Evolutionary conservation across 1,284 basidiomycete genomes (phyloP).

Genomic region (Psilocybe mexicana): DNA sequence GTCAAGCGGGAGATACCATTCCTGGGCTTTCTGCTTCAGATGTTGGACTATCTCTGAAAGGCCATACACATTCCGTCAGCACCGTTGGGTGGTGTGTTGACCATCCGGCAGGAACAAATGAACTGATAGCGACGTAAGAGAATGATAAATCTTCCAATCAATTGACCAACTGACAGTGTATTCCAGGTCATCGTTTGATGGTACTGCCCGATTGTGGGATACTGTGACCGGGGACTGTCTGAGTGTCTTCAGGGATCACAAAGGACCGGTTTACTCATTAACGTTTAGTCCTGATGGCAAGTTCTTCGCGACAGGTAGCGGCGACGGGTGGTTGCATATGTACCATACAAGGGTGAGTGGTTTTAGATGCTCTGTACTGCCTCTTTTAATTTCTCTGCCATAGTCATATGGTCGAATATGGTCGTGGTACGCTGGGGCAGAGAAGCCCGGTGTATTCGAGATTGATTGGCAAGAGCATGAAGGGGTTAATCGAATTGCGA

Average conservation of each 20-base stretch:
- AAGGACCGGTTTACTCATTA: slow-evolving; percentile 64
- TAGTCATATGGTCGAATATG: slow-evolving; percentile 50
- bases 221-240: slow-evolving; percentile 72
- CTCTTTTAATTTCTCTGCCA: not conserved
- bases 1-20: slow-evolving; percentile 35
- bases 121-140: slow-evolving; percentile 71
- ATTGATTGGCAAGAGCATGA: slow-evolving; percentile 59
- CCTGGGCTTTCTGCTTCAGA: slow-evolving; percentile 39
- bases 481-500: slow-evolving; percentile 53
- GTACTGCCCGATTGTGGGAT: slow-evolving; percentile 77
- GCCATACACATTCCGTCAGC: slow-evolving; percentile 69
- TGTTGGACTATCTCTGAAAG: slow-evolving; percentile 50
- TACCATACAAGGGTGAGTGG: slow-evolving; percentile 50
- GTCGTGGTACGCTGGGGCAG: slow-evolving; percentile 56
- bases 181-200: slow-evolving; percentile 73
- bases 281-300: slow-evolving; percentile 67
- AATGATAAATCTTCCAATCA: slow-evolving; percentile 2
- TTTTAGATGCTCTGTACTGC: not conserved
- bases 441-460: slow-evolving; percentile 61
- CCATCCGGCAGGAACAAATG: slow-evolving; percentile 43
- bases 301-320: slow-evolving; percentile 59
- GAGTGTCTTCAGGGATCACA: slow-evolving; percentile 65
- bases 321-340: slow-evolving; percentile 60
- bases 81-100: slow-evolving; percentile 73
- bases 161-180: slow-evolving; percentile 4